Conservation (phyloP, 495 filamentous ascomycete species). For the Aspergillus bertholletiae region DNA sequence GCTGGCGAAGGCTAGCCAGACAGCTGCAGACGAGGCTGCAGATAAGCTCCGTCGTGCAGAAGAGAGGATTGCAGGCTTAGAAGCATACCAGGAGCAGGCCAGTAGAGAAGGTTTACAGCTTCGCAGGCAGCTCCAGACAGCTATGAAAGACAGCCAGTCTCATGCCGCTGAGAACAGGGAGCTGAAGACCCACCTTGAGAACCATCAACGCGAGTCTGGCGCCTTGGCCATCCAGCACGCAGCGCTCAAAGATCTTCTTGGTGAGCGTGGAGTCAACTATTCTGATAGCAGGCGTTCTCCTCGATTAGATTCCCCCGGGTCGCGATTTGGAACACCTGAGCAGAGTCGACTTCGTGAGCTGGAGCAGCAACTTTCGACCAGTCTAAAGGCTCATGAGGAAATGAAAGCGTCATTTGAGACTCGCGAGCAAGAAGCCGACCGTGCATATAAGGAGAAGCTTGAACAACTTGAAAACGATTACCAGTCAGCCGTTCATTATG, state of each 20-base stretch:
- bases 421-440: conserved; percentile 78
- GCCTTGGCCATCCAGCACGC: conserved; percentile 87
- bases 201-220: conserved; percentile 83
- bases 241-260: conserved; percentile 86
- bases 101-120: conserved; percentile 88
- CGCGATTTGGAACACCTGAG: conserved; percentile 75
- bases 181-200: conserved; percentile 71
- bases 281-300: conserved; percentile 55
- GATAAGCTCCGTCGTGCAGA: conserved; percentile 90
- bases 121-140: conserved; percentile 80
- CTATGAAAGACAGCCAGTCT: conserved; percentile 73
- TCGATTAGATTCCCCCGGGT: conserved; percentile 63
- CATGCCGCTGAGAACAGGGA: conserved; percentile 75
- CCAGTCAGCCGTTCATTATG: conserved; percentile 98
- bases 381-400: conserved; percentile 77
- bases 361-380: conserved; percentile 81
- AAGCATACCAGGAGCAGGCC: conserved; percentile 95
- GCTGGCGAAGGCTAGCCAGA: conserved; percentile 80
- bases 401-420: conserved; percentile 69
- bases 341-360: conserved; percentile 78
- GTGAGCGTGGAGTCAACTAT: conserved; percentile 73
- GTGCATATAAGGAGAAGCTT: conserved; percentile 85
- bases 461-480: conserved; percentile 93
- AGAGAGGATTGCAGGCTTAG: conserved; percentile 91
- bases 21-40: conserved; percentile 81